Evolutionary conservation across 2,329 filamentous ascomycete species (phyloP).

Genomic region (Penicillium sp.): DNA sequence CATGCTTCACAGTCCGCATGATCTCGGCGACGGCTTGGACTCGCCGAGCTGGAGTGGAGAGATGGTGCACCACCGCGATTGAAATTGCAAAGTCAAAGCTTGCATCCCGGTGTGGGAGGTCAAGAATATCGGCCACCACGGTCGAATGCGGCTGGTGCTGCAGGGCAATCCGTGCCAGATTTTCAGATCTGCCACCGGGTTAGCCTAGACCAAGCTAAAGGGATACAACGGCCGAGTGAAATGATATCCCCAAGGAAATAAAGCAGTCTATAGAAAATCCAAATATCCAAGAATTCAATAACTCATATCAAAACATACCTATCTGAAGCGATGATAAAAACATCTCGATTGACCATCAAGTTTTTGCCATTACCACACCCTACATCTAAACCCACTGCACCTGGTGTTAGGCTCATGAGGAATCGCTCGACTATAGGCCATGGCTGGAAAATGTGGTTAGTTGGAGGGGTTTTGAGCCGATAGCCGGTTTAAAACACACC

Average conservation of each 20-base stretch:
- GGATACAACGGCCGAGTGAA: slow-evolving; percentile 12
- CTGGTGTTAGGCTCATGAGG: slow-evolving; percentile 61
- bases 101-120: slow-evolving; percentile 68
- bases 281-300: slow-evolving; percentile 26
- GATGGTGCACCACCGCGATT: slow-evolving; percentile 90
- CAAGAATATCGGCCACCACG: slow-evolving; percentile 76
- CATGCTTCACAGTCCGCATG: slow-evolving; percentile 59
- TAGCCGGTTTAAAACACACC: slow-evolving; percentile 40
- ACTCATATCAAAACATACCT: slow-evolving; percentile 53
- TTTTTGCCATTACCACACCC: slow-evolving; percentile 99
- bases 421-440: slow-evolving; percentile 90
- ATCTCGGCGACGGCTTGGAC: slow-evolving; percentile 69
- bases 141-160: slow-evolving; percentile 62
- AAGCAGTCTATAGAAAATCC: slow-evolving; percentile 25
- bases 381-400: slow-evolving; percentile 80
- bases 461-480: not conserved
- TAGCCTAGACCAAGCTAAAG: slow-evolving; percentile 2
- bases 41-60: slow-evolving; percentile 73
- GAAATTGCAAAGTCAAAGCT: slow-evolving; percentile 85
- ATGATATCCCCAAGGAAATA: slow-evolving; percentile 12
- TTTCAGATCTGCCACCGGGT: slow-evolving; percentile 50
- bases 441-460: slow-evolving; percentile 52
- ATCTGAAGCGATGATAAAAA: slow-evolving; percentile 84
- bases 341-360: slow-evolving; percentile 68
- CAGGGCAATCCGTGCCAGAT: slow-evolving; percentile 57